phyloP scores from a whole-genome alignment of 805 yeast species.

The Kuraishia borneana region DNA sequence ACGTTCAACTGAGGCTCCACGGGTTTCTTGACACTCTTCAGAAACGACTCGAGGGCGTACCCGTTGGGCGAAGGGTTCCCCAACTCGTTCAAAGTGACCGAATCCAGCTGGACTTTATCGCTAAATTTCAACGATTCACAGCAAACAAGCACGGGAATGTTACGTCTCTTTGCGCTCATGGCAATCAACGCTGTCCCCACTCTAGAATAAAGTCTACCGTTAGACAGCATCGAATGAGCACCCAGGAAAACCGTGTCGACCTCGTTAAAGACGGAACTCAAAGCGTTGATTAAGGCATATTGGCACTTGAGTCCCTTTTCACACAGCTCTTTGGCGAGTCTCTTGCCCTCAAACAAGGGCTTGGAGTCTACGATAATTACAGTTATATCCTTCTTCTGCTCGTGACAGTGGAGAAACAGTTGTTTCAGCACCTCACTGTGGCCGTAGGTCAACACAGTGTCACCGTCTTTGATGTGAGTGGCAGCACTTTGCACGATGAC shows the following conservation, averaged over 20 bases:
- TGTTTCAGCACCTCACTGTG: conserved; percentile 76
- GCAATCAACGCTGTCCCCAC: conserved; percentile 94
- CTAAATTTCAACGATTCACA: conserved; percentile 93
- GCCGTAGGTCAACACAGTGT: conserved; percentile 80
- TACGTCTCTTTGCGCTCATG: conserved; percentile 77
- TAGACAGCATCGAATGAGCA: conserved; percentile 94
- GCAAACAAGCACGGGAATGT: conserved; percentile 90
- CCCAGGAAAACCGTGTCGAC: conserved; percentile 90
- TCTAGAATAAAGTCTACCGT: conserved; percentile 85
- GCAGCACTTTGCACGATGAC: conserved; percentile 77
- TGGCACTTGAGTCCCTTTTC: conserved; percentile 57
- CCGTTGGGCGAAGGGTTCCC: conserved; percentile 45
- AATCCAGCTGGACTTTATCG: conserved; percentile 90
- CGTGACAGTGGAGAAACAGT: conserved; percentile 59
- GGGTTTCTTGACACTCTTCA: conserved; percentile 20
- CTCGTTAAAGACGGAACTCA: conserved; percentile 72
- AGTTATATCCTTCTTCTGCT: conserved; percentile 53
- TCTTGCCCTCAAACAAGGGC: conserved; percentile 90
- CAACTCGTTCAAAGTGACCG: conserved; percentile 84
- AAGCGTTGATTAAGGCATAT: conserved; percentile 69
- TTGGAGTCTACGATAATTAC: conserved; percentile 87
- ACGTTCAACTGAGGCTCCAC: conserved; percentile 46
- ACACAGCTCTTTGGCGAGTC: conserved; percentile 54
- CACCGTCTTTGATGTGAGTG: conserved; percentile 61
- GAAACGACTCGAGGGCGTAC: conserved; percentile 54